phyloP scores from a whole-genome alignment of 306 rosid genomes.

The Acacia confusa region DNA sequence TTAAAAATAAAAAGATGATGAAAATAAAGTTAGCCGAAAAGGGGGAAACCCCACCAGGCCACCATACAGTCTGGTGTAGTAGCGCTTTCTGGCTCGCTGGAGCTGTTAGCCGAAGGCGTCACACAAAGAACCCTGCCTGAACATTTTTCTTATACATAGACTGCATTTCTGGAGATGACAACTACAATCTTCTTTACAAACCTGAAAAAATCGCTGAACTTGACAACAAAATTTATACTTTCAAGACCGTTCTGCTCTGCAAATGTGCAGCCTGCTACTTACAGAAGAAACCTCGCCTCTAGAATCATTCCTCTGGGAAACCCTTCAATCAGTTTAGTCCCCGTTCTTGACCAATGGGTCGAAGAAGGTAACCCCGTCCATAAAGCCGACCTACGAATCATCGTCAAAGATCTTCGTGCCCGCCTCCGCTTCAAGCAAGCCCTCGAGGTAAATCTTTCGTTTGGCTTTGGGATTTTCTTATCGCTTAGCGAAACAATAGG shows the following conservation, averaged over 20 bases:
- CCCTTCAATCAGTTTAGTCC: slow-evolving; percentile 55
- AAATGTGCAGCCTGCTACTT: background rate
- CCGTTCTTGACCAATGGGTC: slow-evolving; percentile 64
- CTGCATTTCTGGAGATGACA: slow-evolving; percentile 19
- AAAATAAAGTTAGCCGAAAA: too few species aligned
- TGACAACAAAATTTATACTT: slow-evolving; percentile 2
- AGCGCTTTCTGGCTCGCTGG: too few species aligned
- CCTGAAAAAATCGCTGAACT: slow-evolving; percentile 28
- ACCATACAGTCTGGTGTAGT: too few species aligned
- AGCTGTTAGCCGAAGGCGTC: background rate
- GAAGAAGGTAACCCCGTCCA: slow-evolving; percentile 40
- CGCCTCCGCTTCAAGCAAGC: slow-evolving; percentile 58
- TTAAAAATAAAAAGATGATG: too few species aligned
- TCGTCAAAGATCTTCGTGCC: slow-evolving; percentile 50
- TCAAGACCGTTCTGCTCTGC: slow-evolving; percentile 35
- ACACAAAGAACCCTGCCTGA: background rate
- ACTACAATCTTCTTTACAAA: slow-evolving; percentile 30
- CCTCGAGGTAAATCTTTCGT: slow-evolving; percentile 44
- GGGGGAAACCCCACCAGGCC: too few species aligned
- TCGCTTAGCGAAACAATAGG: background rate
- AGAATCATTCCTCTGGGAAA: slow-evolving; percentile 64
- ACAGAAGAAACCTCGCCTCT: slow-evolving; percentile 43
- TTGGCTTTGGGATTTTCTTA: background rate
- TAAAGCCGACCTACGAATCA: slow-evolving; percentile 30
- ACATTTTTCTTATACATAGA: background rate